Base-by-base conservation (phyloP, 495 filamentous ascomycete genomes). In the Aspergillus hancockii region DNA sequence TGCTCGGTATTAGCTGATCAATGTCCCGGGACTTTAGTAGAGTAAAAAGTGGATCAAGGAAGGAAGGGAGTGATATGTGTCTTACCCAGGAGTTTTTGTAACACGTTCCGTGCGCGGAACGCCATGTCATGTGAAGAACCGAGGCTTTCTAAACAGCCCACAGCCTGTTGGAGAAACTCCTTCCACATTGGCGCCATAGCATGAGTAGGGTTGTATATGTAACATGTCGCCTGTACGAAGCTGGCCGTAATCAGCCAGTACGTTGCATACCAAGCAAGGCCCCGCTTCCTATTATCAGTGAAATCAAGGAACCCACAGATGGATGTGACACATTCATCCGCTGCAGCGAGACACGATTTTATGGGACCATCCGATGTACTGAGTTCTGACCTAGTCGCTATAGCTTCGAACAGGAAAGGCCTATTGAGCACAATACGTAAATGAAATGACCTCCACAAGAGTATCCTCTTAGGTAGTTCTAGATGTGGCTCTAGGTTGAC, bases 201-300 rank as follows among this genome's bases (percentile, higher is more conserved):
- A 49, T 63, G 55, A 8, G 52, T 18, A 0, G 61, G 55, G 52
- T 57, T 52, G 41, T 67, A 67, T 21, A 67, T 58, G 30, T 67
- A 63, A 41, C 64, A 67, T 1, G 58, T 67, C 1, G 60, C 61
- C 55, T 67, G 64, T n/a, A 67, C 64, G 21, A 67, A 67, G 46
- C 60, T 67, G 8, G 64, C 64, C 3, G 64, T 67, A 3, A 67
- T 45, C 34, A 67, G 52, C 64, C 64, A 67, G 52, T 58, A 67
- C 4, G 64, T 67, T 5, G 64, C 64, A 45, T 67, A 67, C 64
- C 64, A 67, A 3, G 60, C 59, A 9, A 67, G 52, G 0, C 64
- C 64, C 14, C 64, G 51, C 9, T 43, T 49, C 4, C 64, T 34
- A 31, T 54, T 61, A 38, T 67, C 64, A 0, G 54, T 67, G 0